phyloP scores from a whole-genome alignment of 1,139 yeast species.

The Diutina sp. region DNA sequence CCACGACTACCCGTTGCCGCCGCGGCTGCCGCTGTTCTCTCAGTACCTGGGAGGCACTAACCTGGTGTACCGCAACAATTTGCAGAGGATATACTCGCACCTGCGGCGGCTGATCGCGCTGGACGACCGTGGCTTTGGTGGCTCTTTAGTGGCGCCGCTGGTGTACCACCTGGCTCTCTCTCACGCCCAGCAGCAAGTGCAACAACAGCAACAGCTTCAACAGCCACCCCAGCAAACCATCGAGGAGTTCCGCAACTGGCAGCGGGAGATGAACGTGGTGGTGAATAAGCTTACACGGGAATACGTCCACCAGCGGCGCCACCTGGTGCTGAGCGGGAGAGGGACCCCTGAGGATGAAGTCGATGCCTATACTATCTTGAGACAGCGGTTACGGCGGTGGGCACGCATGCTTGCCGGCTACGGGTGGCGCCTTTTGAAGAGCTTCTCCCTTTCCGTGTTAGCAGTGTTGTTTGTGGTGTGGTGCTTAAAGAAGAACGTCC shows the following conservation, averaged over 20 bases:
- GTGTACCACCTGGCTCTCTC: not conserved
- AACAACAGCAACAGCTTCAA: not conserved
- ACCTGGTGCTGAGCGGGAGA: not conserved
- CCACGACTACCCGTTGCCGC: slow-evolving; percentile 1
- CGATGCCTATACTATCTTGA: slow-evolving; percentile 15
- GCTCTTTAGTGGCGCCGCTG: not conserved
- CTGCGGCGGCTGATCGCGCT: slow-evolving; percentile 16
- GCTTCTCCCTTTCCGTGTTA: slow-evolving; percentile 23
- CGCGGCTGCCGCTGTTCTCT: not conserved
- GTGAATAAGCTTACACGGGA: slow-evolving; percentile 28
- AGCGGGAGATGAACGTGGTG: slow-evolving; percentile 29
- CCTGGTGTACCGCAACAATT: slow-evolving; percentile 21
- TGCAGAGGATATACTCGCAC: slow-evolving; percentile 33
- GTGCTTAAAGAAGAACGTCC: slow-evolving; percentile 30
- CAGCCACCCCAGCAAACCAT: slow-evolving; percentile 4
- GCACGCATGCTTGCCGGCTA: slow-evolving; percentile 18
- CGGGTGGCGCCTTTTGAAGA: slow-evolving; percentile 18
- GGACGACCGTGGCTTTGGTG: not conserved
- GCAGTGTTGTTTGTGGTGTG: slow-evolving; percentile 30
- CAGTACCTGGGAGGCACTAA: slow-evolving; percentile 12
- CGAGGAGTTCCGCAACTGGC: slow-evolving; percentile 34
- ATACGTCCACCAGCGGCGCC: slow-evolving; percentile 9
- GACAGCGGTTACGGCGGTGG: slow-evolving; percentile 13
- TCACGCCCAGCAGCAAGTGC: not conserved
- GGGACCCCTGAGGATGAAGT: slow-evolving; percentile 5